Conservation (phyloP, 2,329 filamentous ascomycete genomes). For the Colletotrichum cordylinicola region DNA sequence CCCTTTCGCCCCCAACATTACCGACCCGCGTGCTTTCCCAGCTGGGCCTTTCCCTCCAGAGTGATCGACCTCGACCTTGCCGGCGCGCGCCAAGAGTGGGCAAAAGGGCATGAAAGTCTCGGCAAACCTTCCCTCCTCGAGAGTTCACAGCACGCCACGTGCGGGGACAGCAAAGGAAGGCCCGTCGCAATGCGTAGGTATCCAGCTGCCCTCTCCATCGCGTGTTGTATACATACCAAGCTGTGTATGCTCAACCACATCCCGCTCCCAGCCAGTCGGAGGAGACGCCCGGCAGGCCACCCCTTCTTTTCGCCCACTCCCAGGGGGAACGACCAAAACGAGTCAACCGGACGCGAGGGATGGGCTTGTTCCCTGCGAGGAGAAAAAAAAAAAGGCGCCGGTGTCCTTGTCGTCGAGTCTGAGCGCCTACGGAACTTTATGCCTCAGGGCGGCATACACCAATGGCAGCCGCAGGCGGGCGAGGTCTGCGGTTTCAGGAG, state of each 20-base stretch:
- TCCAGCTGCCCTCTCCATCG: not conserved
- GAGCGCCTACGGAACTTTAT: conserved; percentile 22
- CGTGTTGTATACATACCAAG: not conserved
- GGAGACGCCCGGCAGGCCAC: conserved; percentile 9
- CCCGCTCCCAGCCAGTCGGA: conserved; percentile 14
- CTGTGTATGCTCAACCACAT: not conserved
- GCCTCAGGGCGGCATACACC: conserved; percentile 18
- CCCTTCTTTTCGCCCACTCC: not conserved
- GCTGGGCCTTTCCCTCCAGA: not conserved
- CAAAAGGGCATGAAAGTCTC: conserved; percentile 18
- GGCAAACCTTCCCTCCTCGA: conserved; percentile 17
- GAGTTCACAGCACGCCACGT: conserved; percentile 16
- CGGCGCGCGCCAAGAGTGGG: conserved; percentile 3
- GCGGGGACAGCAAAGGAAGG: not conserved
- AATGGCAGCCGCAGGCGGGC: conserved; percentile 10
- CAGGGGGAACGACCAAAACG: conserved; percentile 4
- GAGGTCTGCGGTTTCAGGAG: conserved; percentile 24
- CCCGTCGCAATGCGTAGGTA: not conserved
- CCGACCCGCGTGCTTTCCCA: not conserved
- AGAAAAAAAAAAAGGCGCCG: not conserved
- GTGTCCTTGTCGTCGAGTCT: conserved; percentile 8
- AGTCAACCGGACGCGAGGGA: conserved; percentile 11
- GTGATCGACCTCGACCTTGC: conserved; percentile 18
- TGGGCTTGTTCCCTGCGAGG: conserved; percentile 8
- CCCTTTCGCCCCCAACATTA: not conserved